Evolutionary conservation across 2,329 filamentous ascomycete genomes (phyloP).

Genomic region (Colletotrichum acutatum): DNA sequence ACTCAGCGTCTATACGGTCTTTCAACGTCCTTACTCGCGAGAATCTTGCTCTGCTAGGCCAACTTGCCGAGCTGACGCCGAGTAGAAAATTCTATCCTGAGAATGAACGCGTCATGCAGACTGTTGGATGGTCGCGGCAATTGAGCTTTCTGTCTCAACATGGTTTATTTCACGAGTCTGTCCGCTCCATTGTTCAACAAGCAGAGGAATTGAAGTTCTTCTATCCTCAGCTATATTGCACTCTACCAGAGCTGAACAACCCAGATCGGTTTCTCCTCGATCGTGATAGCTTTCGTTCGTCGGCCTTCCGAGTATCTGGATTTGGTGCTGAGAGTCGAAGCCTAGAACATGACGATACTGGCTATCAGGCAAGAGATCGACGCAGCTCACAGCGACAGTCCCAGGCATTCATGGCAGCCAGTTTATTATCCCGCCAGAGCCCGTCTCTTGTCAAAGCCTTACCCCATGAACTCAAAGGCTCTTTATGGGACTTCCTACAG

Average conservation of each 20-base stretch:
- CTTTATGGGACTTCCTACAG: not conserved
- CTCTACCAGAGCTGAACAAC: not conserved
- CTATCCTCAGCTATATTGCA: not conserved
- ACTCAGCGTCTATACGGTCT: conserved; percentile 60
- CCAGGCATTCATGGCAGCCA: not conserved
- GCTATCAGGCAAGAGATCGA: conserved; percentile 28
- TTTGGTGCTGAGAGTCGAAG: conserved; percentile 42
- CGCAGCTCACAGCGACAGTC: not conserved
- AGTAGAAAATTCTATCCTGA: conserved; percentile 56
- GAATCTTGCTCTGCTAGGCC: conserved; percentile 48
- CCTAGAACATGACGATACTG: not conserved
- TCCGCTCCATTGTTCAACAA: conserved; percentile 49
- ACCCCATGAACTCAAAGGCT: not conserved
- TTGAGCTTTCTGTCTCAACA: conserved; percentile 59
- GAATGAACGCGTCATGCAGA: conserved; percentile 57
- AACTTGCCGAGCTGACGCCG: conserved; percentile 55
- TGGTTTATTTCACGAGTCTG: conserved; percentile 49
- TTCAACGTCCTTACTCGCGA: conserved; percentile 51
- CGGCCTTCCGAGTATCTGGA: conserved; percentile 41
- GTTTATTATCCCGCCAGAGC: not conserved
- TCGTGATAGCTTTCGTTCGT: conserved; percentile 53
- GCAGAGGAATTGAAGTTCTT: not conserved
- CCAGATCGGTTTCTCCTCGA: conserved; percentile 5
- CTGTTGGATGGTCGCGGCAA: conserved; percentile 51
- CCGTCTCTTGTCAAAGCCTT: not conserved